A percentile compares a stretch with the other conserved stretches of the same genome.
These are phyloP conservation scores for Boletus reticuloceps DNA, from an alignment of 768 basidiomycete species.

Conservation along the genomic window DNA sequence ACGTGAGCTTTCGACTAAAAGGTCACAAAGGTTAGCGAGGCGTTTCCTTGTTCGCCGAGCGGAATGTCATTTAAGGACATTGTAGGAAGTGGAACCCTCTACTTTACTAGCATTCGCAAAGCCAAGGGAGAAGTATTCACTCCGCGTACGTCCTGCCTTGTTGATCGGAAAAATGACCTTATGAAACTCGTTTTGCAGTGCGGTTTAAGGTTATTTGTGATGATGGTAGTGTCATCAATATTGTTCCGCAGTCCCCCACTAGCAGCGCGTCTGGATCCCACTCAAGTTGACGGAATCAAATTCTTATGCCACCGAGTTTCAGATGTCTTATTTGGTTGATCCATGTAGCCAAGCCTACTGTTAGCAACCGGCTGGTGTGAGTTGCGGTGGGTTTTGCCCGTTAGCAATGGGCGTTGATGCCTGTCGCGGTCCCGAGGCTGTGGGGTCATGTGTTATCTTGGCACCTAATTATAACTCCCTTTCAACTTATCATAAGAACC, in stretches of 20 bases:
- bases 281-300: not conserved
- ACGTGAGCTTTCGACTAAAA: conserved; percentile 72
- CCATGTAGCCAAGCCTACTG: too few species aligned
- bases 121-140: conserved; percentile 69
- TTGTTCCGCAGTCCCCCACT: conserved; percentile 8
- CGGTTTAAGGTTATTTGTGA: conserved; percentile 68
- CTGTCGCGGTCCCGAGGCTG: too few species aligned
- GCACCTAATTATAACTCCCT: too few species aligned
- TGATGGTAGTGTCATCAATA: conserved; percentile 49
- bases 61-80: not conserved
- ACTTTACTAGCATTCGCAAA: conserved; percentile 81
- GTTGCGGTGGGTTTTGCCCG: too few species aligned
- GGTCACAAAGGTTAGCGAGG: conserved; percentile 58
- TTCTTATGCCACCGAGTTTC: too few species aligned
- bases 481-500: too few species aligned
- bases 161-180: not conserved
- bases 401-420: too few species aligned
- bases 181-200: conserved; percentile 35
- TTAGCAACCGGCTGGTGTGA: too few species aligned
- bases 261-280: not conserved
- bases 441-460: too few species aligned
- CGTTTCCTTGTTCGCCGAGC: not conserved
- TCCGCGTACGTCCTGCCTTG: conserved; percentile 42
- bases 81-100: conserved; percentile 69
- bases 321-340: too few species aligned